Conservation (phyloP, 805 yeast genomes). For the Teunomyces aglyptinius region DNA sequence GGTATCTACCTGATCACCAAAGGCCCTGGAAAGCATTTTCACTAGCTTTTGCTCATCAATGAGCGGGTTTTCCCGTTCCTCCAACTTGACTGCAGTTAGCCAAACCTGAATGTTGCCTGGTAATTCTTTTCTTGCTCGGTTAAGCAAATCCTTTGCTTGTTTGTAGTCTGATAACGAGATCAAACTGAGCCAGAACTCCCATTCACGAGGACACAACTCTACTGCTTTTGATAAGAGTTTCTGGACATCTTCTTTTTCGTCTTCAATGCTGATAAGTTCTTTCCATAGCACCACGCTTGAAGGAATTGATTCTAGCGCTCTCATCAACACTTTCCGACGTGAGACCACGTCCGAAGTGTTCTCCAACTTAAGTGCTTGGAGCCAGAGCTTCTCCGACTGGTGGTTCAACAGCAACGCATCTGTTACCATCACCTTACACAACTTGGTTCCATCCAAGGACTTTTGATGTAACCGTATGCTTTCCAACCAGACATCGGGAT, state of each 20-base stretch:
- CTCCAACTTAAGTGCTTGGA: conserved; percentile 67
- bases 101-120: conserved; percentile 55
- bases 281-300: conserved; percentile 64
- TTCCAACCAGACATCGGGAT: conserved; percentile 82
- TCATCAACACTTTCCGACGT: conserved; percentile 59
- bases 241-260: conserved; percentile 44
- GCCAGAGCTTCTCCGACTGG: conserved; percentile 66
- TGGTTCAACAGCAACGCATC: conserved; percentile 62
- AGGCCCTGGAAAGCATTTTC: conserved; percentile 50
- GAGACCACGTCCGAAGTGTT: conserved; percentile 43
- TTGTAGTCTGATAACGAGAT: conserved; percentile 44
- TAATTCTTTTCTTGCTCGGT: conserved; percentile 57
- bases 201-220: conserved; percentile 62
- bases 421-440: conserved; percentile 58
- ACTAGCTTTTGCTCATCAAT: conserved; percentile 45
- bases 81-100: conserved; percentile 68
- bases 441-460: conserved; percentile 36
- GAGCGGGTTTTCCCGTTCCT: conserved; percentile 49
- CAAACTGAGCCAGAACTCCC: conserved; percentile 64
- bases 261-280: conserved; percentile 58
- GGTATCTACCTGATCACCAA: conserved; percentile 31
- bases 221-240: conserved; percentile 64
- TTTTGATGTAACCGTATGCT: conserved; percentile 59
- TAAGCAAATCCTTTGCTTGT: conserved; percentile 55
- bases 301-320: conserved; percentile 69